A percentile compares a stretch with the other conserved stretches of the same genome.
Conservation (phyloP, 2,329 filamentous ascomycete species). For the Myriosclerotinia scirpicola region DNA sequence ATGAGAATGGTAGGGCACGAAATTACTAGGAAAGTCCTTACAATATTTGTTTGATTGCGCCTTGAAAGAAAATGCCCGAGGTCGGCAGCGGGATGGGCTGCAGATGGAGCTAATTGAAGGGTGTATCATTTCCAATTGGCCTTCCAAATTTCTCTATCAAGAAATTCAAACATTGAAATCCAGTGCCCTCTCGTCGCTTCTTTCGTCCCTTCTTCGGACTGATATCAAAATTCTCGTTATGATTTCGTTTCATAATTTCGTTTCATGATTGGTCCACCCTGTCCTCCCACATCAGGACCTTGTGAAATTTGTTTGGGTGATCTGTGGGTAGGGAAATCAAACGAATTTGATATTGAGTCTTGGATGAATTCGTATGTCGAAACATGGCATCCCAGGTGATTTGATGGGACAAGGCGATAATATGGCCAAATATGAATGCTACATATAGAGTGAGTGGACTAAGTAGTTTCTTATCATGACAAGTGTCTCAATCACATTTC, state of each 20-base stretch:
- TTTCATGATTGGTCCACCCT: neutral
- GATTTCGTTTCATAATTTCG: neutral
- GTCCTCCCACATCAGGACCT: too few relatives aligned
- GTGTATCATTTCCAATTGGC: neutral
- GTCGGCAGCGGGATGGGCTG: slow-evolving; percentile 16
- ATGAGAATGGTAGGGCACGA: slow-evolving; percentile 4
- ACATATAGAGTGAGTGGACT: neutral
- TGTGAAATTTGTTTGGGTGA: neutral
- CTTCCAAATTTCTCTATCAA: neutral
- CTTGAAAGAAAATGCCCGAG: slow-evolving; percentile 11
- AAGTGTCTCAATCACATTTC: neutral
- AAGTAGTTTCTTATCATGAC: neutral
- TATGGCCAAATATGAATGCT: neutral
- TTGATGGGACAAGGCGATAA: neutral
- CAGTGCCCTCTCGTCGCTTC: neutral
- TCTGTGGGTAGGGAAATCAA: neutral
- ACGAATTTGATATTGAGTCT: neutral
- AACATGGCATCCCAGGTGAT: neutral
- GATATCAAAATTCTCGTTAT: neutral
- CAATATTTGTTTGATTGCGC: neutral
- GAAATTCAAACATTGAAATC: neutral
- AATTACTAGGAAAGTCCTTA: neutral
- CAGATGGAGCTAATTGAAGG: slow-evolving; percentile 8
- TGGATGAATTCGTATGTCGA: neutral
- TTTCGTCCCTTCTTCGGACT: neutral